These are phyloP conservation scores for Cladophialophora exuberans DNA, from an alignment of 2,329 filamentous ascomycete genomes.

Conservation along the genomic window DNA sequence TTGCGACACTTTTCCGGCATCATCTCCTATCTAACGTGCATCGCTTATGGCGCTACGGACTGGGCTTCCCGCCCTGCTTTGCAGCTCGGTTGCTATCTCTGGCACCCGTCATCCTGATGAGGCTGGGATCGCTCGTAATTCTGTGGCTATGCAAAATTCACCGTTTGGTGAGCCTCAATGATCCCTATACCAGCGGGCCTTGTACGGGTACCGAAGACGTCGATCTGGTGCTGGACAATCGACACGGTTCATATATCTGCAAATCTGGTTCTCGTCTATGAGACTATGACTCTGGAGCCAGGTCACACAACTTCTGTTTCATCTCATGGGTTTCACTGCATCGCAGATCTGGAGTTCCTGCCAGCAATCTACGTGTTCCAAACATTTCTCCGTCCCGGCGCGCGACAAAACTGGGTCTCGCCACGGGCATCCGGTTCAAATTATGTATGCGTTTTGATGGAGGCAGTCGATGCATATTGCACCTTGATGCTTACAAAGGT, in stretches of 20 bases:
- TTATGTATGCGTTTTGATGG: neutral
- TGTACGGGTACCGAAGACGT: too few relatives aligned
- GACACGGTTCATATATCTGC: neutral
- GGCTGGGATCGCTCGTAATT: slow-evolving; percentile 14
- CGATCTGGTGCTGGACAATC: too few relatives aligned
- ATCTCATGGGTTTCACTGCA: slow-evolving; percentile 9
- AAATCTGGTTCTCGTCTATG: neutral
- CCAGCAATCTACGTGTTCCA: slow-evolving; percentile 13
- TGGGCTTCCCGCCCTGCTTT: slow-evolving; percentile 21
- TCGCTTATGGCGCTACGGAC: slow-evolving; percentile 27
- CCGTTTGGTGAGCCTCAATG: slow-evolving; percentile 3
- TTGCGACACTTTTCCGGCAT: slow-evolving; percentile 25
- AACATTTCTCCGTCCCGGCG: slow-evolving; percentile 19
- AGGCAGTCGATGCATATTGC: neutral
- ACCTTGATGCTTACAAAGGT: too few relatives aligned
- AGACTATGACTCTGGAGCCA: neutral
- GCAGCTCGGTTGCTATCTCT: slow-evolving; percentile 26
- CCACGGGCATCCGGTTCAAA: too few relatives aligned
- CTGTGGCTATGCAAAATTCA: slow-evolving; percentile 25
- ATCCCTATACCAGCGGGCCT: too few relatives aligned
- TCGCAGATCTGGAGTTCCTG: slow-evolving; percentile 21
- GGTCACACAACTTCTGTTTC: slow-evolving; percentile 25
- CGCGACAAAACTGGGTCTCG: too few relatives aligned
- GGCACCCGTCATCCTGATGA: slow-evolving; percentile 15
- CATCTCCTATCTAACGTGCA: slow-evolving; percentile 17